Percentiles rank a stretch among this genome's conserved stretches.
Conservation (phyloP, 2,329 filamentous ascomycete genomes). For the Elsinoe ampelina region DNA sequence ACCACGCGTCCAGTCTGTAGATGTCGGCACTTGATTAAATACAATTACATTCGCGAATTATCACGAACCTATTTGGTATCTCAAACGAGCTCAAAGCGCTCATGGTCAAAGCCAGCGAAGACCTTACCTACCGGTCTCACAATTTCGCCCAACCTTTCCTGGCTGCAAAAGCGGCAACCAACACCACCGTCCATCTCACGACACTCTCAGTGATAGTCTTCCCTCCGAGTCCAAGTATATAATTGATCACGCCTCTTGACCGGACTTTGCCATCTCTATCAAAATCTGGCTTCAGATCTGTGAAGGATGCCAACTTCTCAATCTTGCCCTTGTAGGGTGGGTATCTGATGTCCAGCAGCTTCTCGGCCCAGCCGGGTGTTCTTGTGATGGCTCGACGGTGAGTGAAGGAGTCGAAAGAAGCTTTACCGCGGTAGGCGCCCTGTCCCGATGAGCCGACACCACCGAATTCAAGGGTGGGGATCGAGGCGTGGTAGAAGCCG, state of each 20-base stretch:
- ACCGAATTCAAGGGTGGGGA: conserved; percentile 68
- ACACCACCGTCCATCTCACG: conserved; percentile 21
- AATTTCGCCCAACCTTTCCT: not conserved
- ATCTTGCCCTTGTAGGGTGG: conserved; percentile 52
- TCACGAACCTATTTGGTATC: not conserved
- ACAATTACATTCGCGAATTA: too few species aligned
- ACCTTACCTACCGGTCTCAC: not conserved
- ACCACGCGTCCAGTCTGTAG: too few species aligned
- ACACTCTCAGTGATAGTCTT: conserved; percentile 21
- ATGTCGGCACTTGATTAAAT: too few species aligned
- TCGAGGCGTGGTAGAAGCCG: conserved; percentile 59
- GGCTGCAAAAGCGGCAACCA: conserved; percentile 7
- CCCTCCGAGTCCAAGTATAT: conserved; percentile 24
- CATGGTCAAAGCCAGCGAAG: too few species aligned
- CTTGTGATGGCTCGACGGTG: conserved; percentile 52
- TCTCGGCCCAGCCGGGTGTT: conserved; percentile 60
- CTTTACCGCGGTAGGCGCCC: conserved; percentile 67
- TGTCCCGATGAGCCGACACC: conserved; percentile 72
- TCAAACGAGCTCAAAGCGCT: not conserved
- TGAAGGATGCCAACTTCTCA: conserved; percentile 42
- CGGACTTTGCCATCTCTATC: conserved; percentile 44
- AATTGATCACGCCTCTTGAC: conserved; percentile 24
- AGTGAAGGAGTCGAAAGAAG: conserved; percentile 60
- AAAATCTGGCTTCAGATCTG: conserved; percentile 48
- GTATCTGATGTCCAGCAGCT: conserved; percentile 56